Conservation (phyloP, 2,329 filamentous ascomycete species). For the Tolypocladium sp. region DNA sequence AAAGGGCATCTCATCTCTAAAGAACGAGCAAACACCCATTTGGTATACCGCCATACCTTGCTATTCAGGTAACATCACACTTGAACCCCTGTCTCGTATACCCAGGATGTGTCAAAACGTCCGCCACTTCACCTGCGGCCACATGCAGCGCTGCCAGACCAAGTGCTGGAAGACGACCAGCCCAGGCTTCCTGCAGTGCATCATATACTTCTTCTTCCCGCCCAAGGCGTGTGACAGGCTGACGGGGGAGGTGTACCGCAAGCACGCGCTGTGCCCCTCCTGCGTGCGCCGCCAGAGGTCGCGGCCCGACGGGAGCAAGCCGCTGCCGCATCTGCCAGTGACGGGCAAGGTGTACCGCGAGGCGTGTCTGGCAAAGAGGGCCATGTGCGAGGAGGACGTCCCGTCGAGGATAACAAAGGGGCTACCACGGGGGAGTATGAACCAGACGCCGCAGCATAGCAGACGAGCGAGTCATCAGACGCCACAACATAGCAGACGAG, state of each 20-base stretch:
- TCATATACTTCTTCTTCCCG: constrained; percentile 3
- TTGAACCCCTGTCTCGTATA: too few species aligned
- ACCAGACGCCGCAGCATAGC: not conserved
- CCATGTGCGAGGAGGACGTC: not conserved
- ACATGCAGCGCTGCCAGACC: constrained; percentile 6
- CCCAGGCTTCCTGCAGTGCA: not conserved
- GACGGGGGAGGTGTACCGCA: not conserved
- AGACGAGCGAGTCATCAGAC: not conserved
- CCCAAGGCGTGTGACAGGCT: not conserved
- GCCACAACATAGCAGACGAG: too few species aligned
- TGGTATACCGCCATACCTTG: too few species aligned
- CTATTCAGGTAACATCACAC: not conserved
- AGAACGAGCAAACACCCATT: not conserved
- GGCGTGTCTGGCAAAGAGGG: not conserved
- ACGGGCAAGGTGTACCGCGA: not conserved
- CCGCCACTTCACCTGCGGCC: constrained; percentile 10
- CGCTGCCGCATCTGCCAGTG: not conserved
- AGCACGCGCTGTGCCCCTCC: not conserved
- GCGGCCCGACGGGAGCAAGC: not conserved
- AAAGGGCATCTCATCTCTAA: not conserved
- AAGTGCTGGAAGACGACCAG: not conserved
- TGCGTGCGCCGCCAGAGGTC: not conserved
- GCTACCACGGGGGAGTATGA: not conserved
- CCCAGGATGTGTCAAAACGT: constrained; percentile 13
- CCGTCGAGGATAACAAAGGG: not conserved